Evolutionary conservation across 345 rosid genomes (phyloP).

Genomic region (Syzygium aromaticum): DNA sequence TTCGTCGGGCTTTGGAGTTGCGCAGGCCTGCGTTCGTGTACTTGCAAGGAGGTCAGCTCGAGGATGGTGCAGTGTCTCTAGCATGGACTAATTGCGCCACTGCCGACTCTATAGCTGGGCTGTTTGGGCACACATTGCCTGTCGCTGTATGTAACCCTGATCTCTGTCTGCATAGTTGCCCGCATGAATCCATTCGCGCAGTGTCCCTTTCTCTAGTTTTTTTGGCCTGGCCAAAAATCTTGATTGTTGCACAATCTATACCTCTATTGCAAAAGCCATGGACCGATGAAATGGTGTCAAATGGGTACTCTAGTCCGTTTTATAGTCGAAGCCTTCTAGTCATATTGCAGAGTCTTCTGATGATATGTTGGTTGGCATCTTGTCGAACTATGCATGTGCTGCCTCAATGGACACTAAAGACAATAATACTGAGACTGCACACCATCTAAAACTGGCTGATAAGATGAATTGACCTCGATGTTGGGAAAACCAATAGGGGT

Average conservation of each 20-base stretch:
- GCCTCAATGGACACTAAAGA: not conserved
- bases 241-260: not conserved
- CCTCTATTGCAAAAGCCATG: not conserved
- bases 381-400: not conserved
- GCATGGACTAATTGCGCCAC: constrained; percentile 14
- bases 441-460: not conserved
- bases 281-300: not conserved
- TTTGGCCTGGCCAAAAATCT: not conserved
- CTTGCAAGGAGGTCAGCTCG: constrained; percentile 29
- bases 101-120: constrained; percentile 19
- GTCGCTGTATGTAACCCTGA: constrained; percentile 9
- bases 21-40: constrained; percentile 29
- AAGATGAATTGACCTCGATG: not conserved
- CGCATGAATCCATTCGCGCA: not conserved
- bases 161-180: not conserved
- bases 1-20: constrained; percentile 21
- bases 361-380: not conserved
- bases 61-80: constrained; percentile 9
- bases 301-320: not conserved
- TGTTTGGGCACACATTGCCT: constrained; percentile 20
- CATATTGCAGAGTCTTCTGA: not conserved
- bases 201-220: not conserved
- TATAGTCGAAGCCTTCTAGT: not conserved
- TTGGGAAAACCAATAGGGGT: not conserved
- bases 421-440: not conserved